These are phyloP conservation scores for Echria macrotheca DNA, from an alignment of 495 filamentous ascomycete genomes.

Conservation along the genomic window DNA sequence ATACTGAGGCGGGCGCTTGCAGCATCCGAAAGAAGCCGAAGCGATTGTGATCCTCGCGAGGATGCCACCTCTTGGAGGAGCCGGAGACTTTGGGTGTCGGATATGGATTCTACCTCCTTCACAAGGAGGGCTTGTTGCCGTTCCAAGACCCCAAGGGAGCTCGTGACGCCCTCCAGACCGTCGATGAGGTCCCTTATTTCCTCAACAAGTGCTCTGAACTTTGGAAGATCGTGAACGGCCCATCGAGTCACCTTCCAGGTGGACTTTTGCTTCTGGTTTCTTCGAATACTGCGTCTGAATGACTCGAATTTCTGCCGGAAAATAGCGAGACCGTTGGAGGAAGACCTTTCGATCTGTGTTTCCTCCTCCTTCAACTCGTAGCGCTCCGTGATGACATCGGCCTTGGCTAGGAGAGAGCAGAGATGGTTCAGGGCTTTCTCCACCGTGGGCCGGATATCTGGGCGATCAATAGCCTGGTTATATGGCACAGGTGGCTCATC, in stretches of 20 bases:
- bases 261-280: constrained; percentile 16
- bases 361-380: neutral
- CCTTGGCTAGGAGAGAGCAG: neutral
- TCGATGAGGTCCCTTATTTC: constrained; percentile 20
- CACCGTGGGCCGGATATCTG: neutral
- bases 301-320: constrained; percentile 8
- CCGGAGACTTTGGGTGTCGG: constrained; percentile 2
- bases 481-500: neutral
- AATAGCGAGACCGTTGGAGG: neutral
- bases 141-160: constrained; percentile 8
- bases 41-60: neutral
- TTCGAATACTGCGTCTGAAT: constrained; percentile 7
- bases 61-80: constrained; percentile 10
- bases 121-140: neutral
- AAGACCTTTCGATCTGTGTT: neutral
- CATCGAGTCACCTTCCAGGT: constrained; percentile 17
- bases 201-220: constrained; percentile 19
- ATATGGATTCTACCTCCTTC: constrained; percentile 5
- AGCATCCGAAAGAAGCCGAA: neutral
- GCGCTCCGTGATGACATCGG: neutral
- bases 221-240: constrained; percentile 17
- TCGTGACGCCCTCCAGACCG: constrained; percentile 19
- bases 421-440: neutral
- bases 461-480: neutral
- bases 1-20: neutral